Base-by-base conservation (phyloP, 768 basidiomycete genomes). In the Lentinus tigrinus region DNA sequence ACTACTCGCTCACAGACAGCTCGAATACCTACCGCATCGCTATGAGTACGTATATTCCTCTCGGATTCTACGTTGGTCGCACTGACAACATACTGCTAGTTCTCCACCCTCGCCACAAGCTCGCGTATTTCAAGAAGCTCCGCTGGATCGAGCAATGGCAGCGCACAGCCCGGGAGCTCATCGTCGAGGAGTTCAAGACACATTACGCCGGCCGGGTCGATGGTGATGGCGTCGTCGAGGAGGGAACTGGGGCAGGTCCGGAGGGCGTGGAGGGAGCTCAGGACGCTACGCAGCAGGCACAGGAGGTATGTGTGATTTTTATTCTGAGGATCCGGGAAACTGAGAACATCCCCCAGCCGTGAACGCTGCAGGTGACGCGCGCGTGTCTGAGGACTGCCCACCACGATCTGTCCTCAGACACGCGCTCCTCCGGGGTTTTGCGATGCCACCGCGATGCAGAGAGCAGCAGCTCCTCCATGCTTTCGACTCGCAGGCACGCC, bases 1-100 rank as follows among this genome's bases (percentile, higher is more conserved):
- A 67, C 54, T 69, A 70, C 47, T 26, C 34, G n/a, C n/a, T 40
- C 5, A 69, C 67, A 8, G 70, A 70, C 47, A 17, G 37, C 2
- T 66, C 66, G 4, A 47, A 65, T 4, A 39, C 64, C 6, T 69
- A 72, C 54, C 54, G 53, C 1, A 67, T 70, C 39, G 65, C 67
- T 0, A 66, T 69, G 64, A 54, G 71, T 70, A 53, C 13, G 65
- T 66, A 3, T 36, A 2, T 21, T 24, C 24, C 14, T 26, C 17
- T 17, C 17, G 6, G 36, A 28, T 16, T 4, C 17, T 19, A 21
- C 9, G 14, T 4, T 24, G 9, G 14, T n/a, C 16, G 13, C 17
- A 21, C 21, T 21, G 11, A 19, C 43, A 7, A n/a, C 19, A 21
- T 21, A 5, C 40, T 9, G 24, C 28, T 48, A 54, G 39, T 63